Conservation (phyloP, 345 rosid species). For the Triadica sebifera region DNA sequence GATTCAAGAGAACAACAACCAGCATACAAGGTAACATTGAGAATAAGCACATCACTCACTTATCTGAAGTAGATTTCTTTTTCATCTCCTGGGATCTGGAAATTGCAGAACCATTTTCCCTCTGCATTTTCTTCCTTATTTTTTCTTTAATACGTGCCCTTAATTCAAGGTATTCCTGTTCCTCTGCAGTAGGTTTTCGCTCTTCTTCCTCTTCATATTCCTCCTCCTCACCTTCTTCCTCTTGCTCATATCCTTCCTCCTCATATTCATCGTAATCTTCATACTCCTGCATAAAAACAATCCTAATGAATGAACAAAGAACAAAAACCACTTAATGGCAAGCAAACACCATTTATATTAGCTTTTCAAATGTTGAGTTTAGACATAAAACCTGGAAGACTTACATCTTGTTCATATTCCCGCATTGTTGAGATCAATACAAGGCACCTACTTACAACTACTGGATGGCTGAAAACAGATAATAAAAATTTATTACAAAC, state of each 20-base stretch:
- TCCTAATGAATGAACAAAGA: neutral
- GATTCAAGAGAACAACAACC: no score
- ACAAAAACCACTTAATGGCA: neutral
- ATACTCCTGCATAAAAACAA: constrained; percentile 1
- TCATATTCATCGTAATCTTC: no score
- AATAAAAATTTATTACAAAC: neutral
- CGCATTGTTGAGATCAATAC: constrained; percentile 32
- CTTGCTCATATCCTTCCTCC: constrained; percentile 38
- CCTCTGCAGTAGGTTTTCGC: constrained; percentile 51
- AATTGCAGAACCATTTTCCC: constrained; percentile 29
- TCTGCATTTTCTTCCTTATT: constrained; percentile 51
- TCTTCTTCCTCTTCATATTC: constrained; percentile 47
- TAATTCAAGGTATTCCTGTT: constrained; percentile 55
- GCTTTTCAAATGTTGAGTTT: neutral
- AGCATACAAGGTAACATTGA: neutral
- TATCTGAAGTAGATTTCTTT: constrained; percentile 49
- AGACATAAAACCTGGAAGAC: constrained; percentile 15
- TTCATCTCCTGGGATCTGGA: constrained; percentile 41
- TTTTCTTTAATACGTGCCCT: constrained; percentile 66
- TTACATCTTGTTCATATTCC: constrained; percentile 49
- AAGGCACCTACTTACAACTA: neutral
- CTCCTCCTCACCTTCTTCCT: constrained; percentile 35
- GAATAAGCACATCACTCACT: constrained; percentile 41
- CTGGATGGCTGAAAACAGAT: neutral
- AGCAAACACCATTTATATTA: neutral